phyloP scores from a whole-genome alignment of 169 alveolate genomes.

The Cyclospora cayetanensis region DNA sequence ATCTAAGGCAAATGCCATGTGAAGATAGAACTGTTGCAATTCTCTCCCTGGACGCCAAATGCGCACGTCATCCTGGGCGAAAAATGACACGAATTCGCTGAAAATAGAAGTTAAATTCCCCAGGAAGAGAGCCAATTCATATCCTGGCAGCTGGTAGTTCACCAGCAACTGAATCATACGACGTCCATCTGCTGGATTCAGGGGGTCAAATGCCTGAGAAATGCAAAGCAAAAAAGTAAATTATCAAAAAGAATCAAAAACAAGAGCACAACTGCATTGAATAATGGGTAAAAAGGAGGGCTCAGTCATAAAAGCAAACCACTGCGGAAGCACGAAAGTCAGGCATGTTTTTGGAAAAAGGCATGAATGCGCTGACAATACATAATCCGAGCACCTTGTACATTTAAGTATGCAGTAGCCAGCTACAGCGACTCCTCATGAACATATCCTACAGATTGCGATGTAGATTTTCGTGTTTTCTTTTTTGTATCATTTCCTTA shows the following conservation, averaged over 20 bases:
- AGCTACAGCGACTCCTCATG: no score
- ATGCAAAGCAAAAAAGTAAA: neutral
- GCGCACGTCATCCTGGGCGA: conserved; percentile 24
- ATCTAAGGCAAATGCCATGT: conserved; percentile 63
- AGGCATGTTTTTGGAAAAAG: no score
- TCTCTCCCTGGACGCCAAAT: conserved; percentile 54
- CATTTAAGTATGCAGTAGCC: no score
- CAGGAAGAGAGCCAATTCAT: neutral
- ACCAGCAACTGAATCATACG: conserved; percentile 50
- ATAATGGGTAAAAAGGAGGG: no score
- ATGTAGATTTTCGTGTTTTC: no score
- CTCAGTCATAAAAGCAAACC: no score
- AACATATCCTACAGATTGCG: no score
- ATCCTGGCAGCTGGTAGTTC: conserved; percentile 43
- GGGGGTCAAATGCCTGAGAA: conserved; percentile 50
- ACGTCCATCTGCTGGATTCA: conserved; percentile 62
- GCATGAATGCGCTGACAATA: no score
- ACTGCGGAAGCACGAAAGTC: no score
- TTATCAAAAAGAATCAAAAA: neutral
- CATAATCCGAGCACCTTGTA: no score
- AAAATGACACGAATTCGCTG: conserved; percentile 19
- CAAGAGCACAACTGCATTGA: no score
- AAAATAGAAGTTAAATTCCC: conserved; percentile 14
- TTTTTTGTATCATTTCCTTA: no score
- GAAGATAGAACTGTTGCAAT: conserved; percentile 57